Conservation (phyloP, 495 filamentous ascomycete genomes). For the Hypoxylon crocopeplum region DNA sequence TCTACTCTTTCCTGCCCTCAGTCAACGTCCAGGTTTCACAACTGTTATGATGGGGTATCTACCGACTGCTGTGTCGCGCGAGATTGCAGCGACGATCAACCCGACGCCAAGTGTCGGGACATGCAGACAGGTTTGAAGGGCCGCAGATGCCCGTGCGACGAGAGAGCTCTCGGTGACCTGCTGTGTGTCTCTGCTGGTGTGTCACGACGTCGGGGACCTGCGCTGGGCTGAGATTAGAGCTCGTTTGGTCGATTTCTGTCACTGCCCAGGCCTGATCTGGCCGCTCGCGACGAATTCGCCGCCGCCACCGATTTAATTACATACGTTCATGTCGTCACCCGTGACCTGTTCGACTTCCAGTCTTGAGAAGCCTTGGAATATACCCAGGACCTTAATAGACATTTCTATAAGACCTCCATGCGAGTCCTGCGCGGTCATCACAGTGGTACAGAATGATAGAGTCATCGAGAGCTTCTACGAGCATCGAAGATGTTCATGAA, state of each 20-base stretch:
- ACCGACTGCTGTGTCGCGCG: constrained; percentile 29
- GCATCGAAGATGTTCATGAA: background rate
- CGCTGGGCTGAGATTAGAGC: constrained; percentile 1
- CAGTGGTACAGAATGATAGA: constrained; percentile 4
- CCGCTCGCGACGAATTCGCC: constrained; percentile 13
- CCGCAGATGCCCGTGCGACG: constrained; percentile 8
- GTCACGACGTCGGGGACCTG: constrained; percentile 22
- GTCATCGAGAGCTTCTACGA: background rate
- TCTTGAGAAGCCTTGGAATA: constrained; percentile 9
- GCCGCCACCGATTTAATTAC: constrained; percentile 27
- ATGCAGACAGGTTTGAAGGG: constrained; percentile 1
- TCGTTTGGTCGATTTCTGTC: background rate
- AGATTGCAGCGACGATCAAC: constrained; percentile 28
- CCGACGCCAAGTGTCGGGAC: constrained; percentile 19
- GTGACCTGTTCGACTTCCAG: constrained; percentile 14
- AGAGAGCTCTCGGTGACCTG: too few species aligned
- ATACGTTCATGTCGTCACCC: constrained; percentile 12
- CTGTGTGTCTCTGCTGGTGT: background rate
- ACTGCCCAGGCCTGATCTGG: constrained; percentile 4
- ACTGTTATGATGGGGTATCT: constrained; percentile 18
- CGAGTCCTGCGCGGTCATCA: background rate
- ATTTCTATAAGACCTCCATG: background rate
- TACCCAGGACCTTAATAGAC: background rate
- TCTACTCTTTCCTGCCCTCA: constrained; percentile 1
- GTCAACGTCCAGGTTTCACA: constrained; percentile 3